Percentiles rank a stretch among this genome's conserved stretches.
phyloP scores from a whole-genome alignment of 2,329 filamentous ascomycete genomes.

The Colletotrichum nymphaeae region DNA sequence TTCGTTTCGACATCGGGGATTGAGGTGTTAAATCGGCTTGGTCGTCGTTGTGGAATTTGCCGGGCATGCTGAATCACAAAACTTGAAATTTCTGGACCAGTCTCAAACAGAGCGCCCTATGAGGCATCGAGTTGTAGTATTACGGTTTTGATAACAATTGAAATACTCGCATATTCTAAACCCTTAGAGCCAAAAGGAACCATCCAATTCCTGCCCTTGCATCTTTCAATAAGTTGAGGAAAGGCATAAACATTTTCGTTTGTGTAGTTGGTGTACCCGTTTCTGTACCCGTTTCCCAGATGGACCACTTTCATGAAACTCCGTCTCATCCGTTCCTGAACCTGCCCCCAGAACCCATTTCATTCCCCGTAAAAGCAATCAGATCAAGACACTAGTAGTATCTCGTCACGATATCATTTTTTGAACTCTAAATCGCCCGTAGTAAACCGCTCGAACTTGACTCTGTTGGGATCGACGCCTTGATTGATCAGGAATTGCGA shows the following conservation, averaged over 20 bases:
- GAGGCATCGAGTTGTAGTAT: not conserved
- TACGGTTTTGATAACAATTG: not conserved
- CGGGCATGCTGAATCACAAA: rapidly evolving
- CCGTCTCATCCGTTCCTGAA: constrained; percentile 3
- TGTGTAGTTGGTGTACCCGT: not conserved
- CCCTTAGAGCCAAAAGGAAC: not conserved
- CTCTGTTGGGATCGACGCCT: constrained; percentile 50
- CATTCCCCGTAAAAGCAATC: not conserved
- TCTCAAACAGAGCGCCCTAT: not conserved
- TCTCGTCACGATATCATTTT: not conserved
- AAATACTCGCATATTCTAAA: not conserved
- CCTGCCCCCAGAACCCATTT: not conserved
- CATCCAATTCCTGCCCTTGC: not conserved
- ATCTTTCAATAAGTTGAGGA: not conserved
- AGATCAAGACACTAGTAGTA: not conserved
- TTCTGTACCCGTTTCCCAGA: not conserved
- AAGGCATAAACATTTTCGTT: not conserved
- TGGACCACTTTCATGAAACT: constrained; percentile 9
- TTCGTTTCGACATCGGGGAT: too few relatives aligned
- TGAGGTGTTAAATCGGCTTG: not conserved
- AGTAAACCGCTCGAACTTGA: constrained; percentile 61
- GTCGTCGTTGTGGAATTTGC: not conserved
- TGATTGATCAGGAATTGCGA: constrained; percentile 53
- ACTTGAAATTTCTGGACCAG: not conserved
- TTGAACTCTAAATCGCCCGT: constrained; percentile 54